phyloP scores from a whole-genome alignment of 73 alveolate genomes.

The Stentor coeruleus region DNA sequence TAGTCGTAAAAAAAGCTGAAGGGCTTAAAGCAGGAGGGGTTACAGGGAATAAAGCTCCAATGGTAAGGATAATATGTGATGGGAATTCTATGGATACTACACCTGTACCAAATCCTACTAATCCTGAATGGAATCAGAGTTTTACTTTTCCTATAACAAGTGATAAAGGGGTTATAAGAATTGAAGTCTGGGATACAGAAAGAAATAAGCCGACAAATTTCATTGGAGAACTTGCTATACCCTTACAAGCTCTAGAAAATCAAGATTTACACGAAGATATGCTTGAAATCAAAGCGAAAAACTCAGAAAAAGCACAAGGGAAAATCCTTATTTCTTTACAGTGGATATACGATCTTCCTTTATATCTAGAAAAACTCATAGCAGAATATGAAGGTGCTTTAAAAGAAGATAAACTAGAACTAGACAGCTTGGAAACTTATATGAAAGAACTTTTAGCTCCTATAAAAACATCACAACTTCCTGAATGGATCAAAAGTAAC shows the following conservation, averaged over 20 bases:
- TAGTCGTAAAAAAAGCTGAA: slow-evolving; percentile 6
- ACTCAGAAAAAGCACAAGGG: not conserved
- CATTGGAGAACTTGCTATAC: slow-evolving; percentile 2
- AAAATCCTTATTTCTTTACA: not conserved
- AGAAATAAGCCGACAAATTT: not conserved
- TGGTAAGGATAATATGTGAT: not conserved
- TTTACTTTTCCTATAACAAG: not conserved
- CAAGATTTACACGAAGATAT: not conserved
- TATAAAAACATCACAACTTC: not conserved
- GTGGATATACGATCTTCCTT: slow-evolving; percentile 8
- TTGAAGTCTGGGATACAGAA: slow-evolving; percentile 17
- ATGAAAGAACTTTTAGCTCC: not conserved
- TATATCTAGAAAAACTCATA: not conserved
- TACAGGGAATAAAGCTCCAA: slow-evolving; percentile 20
- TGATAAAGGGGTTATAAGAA: not conserved
- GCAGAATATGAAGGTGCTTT: not conserved
- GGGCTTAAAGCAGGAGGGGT: not conserved
- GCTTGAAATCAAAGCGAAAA: not conserved
- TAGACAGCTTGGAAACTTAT: not conserved
- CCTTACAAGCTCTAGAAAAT: not conserved
- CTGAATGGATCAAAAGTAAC: not conserved
- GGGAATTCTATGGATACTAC: not conserved
- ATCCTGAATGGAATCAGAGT: slow-evolving; percentile 7
- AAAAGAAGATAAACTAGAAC: slow-evolving; percentile 13
- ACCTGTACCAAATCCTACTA: not conserved